Conservation (phyloP, 371 early-diverging fungal species). For the Batkoa obscura region DNA sequence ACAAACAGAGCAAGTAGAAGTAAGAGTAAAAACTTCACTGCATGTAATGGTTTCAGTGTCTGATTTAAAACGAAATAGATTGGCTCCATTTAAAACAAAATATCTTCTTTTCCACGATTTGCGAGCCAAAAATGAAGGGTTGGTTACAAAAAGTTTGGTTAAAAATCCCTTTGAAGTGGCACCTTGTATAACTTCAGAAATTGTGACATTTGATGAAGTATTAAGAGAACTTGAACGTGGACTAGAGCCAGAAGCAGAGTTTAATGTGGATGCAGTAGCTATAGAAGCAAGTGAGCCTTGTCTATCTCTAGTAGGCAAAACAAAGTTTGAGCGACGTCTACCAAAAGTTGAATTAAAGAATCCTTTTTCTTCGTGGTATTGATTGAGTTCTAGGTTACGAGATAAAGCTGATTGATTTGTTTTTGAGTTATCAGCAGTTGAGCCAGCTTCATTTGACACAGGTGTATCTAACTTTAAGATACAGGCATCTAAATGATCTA, state of each 20-base stretch:
- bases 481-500: constrained; percentile 5
- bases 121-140: constrained; percentile 1
- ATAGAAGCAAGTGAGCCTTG: constrained; percentile 6
- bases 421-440: not conserved
- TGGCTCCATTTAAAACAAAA: constrained; percentile 7
- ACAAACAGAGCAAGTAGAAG: not conserved
- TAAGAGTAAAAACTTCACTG: not conserved
- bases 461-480: not conserved
- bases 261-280: not conserved
- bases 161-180: not conserved
- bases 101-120: constrained; percentile 11
- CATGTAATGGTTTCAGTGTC: not conserved
- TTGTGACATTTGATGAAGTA: not conserved
- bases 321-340: constrained; percentile 1
- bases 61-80: constrained; percentile 8
- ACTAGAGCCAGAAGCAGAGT: not conserved
- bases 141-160: not conserved
- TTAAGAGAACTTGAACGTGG: not conserved
- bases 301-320: not conserved
- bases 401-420: not conserved
- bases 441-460: not conserved
- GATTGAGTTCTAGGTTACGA: too few species aligned
- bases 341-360: constrained; percentile 1
- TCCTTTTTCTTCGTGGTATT: not conserved
- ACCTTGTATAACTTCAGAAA: not conserved